Conservation (phyloP, 495 filamentous ascomycete genomes). For the Penicillium paxilli region DNA sequence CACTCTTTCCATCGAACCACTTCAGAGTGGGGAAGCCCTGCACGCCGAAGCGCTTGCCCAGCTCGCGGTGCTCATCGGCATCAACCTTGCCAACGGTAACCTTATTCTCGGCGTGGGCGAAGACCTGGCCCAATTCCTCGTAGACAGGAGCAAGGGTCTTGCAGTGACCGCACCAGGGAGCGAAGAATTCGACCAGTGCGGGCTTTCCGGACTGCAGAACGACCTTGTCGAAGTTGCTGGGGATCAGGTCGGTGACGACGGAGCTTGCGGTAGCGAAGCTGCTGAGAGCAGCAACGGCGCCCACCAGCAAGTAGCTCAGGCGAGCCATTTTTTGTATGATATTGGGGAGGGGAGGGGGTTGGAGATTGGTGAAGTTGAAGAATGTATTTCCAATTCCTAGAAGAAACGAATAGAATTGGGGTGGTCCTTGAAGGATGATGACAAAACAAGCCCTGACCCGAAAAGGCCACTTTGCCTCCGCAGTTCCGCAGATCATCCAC, state of each 20-base stretch:
- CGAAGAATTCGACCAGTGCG: constrained; percentile 97
- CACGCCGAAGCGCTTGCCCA: constrained; percentile 83
- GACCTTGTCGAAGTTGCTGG: constrained; percentile 84
- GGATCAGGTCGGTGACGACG: constrained; percentile 79
- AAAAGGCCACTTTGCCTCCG: constrained; percentile 10
- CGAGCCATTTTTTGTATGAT: constrained; percentile 41
- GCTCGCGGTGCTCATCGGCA: constrained; percentile 79
- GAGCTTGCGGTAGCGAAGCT: constrained; percentile 44
- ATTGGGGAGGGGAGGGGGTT: neutral
- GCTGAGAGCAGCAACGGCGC: constrained; percentile 41
- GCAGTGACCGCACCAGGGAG: constrained; percentile 99
- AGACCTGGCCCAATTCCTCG: constrained; percentile 81
- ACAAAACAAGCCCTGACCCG: constrained; percentile 1
- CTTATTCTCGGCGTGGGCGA: constrained; percentile 74
- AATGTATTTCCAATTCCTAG: neutral
- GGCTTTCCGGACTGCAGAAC: constrained; percentile 92
- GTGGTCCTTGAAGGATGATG: neutral
- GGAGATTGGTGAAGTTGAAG: constrained; percentile 1
- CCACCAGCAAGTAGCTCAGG: constrained; percentile 46
- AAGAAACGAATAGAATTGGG: constrained; percentile 1
- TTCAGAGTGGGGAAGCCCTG: constrained; percentile 97
- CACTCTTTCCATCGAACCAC: constrained; percentile 97
- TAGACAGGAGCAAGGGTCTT: constrained; percentile 94
- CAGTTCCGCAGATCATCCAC: constrained; percentile 6
- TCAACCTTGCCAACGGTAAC: constrained; percentile 94